These are phyloP conservation scores for Paramyrothecium sp. DNA, from an alignment of 2,329 filamentous ascomycete genomes.

Conservation along the genomic window DNA sequence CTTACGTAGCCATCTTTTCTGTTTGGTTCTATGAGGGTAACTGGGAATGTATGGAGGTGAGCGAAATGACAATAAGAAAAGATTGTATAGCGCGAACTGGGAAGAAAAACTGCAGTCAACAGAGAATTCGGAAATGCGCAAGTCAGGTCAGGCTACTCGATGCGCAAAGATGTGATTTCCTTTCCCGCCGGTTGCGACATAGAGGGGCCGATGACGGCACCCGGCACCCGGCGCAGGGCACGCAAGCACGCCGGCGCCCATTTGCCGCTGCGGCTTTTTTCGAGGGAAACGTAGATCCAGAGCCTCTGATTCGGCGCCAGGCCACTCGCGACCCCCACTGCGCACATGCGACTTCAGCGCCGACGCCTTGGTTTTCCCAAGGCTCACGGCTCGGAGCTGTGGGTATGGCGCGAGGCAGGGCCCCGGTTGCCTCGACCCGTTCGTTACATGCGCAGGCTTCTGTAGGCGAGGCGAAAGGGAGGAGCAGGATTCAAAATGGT, in stretches of 20 bases:
- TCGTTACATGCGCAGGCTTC: too few species aligned
- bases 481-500: too few species aligned
- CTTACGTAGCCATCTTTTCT: conserved; percentile 32
- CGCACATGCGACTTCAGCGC: too few species aligned
- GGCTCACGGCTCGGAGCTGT: too few species aligned
- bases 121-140: conserved; percentile 3
- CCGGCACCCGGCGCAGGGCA: neutral
- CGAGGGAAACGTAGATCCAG: neutral
- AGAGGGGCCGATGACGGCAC: neutral
- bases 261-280: neutral
- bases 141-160: neutral
- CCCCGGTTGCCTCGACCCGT: too few species aligned
- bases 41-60: conserved; percentile 6
- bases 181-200: neutral
- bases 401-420: too few species aligned
- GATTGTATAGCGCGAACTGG: neutral
- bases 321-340: too few species aligned
- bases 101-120: neutral
- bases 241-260: neutral
- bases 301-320: neutral
- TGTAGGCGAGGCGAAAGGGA: too few species aligned
- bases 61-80: neutral
- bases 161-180: neutral
- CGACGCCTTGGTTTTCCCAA: too few species aligned
- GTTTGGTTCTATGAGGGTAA: too few species aligned